Evolutionary conservation across 2,329 filamentous ascomycete species (phyloP).

Genomic region (Fusarium agapanthi): DNA sequence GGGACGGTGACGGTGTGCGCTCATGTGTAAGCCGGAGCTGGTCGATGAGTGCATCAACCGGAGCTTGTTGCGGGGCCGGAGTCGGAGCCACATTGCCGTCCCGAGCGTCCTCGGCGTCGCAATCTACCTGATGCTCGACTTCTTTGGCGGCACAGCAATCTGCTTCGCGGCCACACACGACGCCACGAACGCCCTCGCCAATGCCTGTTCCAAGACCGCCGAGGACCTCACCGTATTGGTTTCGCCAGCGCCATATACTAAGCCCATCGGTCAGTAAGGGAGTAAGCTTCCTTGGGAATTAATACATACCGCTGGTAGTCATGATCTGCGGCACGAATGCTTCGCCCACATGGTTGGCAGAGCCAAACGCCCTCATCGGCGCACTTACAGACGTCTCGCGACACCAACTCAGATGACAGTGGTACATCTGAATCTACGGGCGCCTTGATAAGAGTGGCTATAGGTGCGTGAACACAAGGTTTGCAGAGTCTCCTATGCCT

Average conservation of each 20-base stretch:
- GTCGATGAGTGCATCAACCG: constrained; percentile 42
- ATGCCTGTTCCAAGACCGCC: constrained; percentile 86
- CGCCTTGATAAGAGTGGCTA: constrained; percentile 63
- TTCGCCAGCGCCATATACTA: constrained; percentile 89
- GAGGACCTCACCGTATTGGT: constrained; percentile 82
- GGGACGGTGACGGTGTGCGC: constrained; percentile 59
- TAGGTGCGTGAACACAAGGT: constrained; percentile 76
- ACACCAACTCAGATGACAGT: constrained; percentile 64
- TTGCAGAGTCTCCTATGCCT: constrained; percentile 85
- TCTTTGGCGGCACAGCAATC: constrained; percentile 79
- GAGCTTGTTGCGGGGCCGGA: constrained; percentile 28
- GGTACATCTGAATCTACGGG: constrained; percentile 55
- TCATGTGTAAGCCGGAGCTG: constrained; percentile 45
- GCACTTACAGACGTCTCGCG: constrained; percentile 63
- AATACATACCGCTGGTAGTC: constrained; percentile 64
- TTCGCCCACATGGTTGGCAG: constrained; percentile 83
- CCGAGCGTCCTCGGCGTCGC: constrained; percentile 78
- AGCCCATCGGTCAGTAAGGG: constrained; percentile 10
- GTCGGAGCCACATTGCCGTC: constrained; percentile 47
- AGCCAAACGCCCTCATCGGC: constrained; percentile 75
- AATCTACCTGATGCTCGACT: constrained; percentile 85
- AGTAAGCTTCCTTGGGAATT: too few species aligned
- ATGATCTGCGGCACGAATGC: constrained; percentile 67
- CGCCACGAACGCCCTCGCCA: constrained; percentile 86
- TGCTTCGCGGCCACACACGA: constrained; percentile 84